A percentile compares a stretch with the other conserved stretches of the same genome.
Conservation (phyloP, 257 asterid genomes). For the Jacaranda mimosifolia region DNA sequence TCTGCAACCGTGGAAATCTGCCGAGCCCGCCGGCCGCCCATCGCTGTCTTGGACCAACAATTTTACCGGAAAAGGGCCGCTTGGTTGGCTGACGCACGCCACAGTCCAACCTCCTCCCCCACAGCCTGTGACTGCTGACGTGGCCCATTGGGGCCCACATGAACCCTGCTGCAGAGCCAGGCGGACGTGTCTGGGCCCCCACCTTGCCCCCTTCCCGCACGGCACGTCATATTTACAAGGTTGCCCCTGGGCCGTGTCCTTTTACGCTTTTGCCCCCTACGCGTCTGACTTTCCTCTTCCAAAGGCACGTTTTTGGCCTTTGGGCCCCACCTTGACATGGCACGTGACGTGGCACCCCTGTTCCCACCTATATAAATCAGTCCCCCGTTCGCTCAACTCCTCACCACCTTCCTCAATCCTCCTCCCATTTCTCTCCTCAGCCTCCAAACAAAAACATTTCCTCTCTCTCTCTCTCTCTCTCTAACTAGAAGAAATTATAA, state of each 20-base stretch:
- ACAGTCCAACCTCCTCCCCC: slow-evolving; percentile 39
- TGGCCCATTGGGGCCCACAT: slow-evolving; percentile 58
- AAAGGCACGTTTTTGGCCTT: slow-evolving; percentile 36
- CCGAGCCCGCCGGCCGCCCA: slow-evolving; percentile 67
- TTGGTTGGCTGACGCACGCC: slow-evolving; percentile 60
- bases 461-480: background rate
- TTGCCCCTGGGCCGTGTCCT: slow-evolving; percentile 16
- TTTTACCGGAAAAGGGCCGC: slow-evolving; percentile 70
- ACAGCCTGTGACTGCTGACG: slow-evolving; percentile 48
- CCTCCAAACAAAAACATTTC: background rate
- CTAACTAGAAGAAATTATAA: background rate
- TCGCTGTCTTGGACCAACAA: slow-evolving; percentile 80
- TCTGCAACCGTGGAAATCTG: slow-evolving; percentile 47
- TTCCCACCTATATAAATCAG: slow-evolving; percentile 56
- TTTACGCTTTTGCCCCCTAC: slow-evolving; percentile 41
- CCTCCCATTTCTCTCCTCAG: background rate
- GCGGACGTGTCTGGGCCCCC: slow-evolving; percentile 48
- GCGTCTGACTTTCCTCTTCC: slow-evolving; percentile 35
- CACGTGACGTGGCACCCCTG: slow-evolving; percentile 53
- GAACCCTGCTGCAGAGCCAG: slow-evolving; percentile 37
- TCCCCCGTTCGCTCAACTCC: slow-evolving; percentile 36
- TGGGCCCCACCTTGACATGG: slow-evolving; percentile 50
- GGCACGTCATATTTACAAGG: slow-evolving; percentile 33
- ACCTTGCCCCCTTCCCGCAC: slow-evolving; percentile 49
- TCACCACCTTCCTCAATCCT: slow-evolving; percentile 39